Percentiles rank a stretch among this genome's conserved stretches.
Conservation (phyloP, 768 basidiomycete species). For the Boletus barrowsii region DNA sequence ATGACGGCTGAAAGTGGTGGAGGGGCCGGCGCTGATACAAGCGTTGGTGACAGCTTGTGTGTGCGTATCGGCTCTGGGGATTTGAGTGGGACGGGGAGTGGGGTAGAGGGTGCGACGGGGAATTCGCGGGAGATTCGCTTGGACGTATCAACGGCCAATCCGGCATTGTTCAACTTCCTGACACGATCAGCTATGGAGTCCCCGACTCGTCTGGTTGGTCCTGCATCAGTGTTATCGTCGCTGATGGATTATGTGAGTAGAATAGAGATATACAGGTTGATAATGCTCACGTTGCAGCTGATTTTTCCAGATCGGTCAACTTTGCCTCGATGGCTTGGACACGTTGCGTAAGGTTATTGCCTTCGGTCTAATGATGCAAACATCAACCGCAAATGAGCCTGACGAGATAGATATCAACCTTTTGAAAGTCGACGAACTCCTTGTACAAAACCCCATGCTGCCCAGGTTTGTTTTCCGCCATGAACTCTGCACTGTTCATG, state of each 20-base stretch:
- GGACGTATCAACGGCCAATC: constrained; percentile 55
- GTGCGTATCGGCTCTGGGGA: constrained; percentile 32
- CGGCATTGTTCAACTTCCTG: constrained; percentile 68
- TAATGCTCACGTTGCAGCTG: constrained; percentile 28
- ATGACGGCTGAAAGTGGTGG: constrained; percentile 12
- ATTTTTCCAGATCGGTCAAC: constrained; percentile 45
- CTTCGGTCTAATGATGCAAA: constrained; percentile 34
- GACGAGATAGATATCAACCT: constrained; percentile 43
- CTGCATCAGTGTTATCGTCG: constrained; percentile 22
- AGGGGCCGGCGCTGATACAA: constrained; percentile 30
- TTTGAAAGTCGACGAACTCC: constrained; percentile 63
- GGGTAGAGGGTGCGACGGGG: constrained; percentile 35
- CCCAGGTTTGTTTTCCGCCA: constrained; percentile 43
- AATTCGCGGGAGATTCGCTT: constrained; percentile 61
- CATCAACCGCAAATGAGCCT: constrained; percentile 9
- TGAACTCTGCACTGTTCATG: constrained; percentile 59
- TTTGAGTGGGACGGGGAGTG: constrained; percentile 21
- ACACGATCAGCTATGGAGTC: constrained; percentile 80
- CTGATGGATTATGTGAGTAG: constrained; percentile 16
- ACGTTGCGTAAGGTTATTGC: constrained; percentile 36
- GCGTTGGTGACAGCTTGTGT: constrained; percentile 40
- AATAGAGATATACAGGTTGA: constrained; percentile 3
- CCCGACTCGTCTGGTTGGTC: constrained; percentile 46
- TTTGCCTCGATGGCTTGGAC: constrained; percentile 45
- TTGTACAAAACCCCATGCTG: constrained; percentile 56